Percentiles rank a stretch among this genome's conserved stretches.
Evolutionary conservation across 495 filamentous ascomycete genomes (phyloP).

Genomic region (Baudoinia panamericana): DNA sequence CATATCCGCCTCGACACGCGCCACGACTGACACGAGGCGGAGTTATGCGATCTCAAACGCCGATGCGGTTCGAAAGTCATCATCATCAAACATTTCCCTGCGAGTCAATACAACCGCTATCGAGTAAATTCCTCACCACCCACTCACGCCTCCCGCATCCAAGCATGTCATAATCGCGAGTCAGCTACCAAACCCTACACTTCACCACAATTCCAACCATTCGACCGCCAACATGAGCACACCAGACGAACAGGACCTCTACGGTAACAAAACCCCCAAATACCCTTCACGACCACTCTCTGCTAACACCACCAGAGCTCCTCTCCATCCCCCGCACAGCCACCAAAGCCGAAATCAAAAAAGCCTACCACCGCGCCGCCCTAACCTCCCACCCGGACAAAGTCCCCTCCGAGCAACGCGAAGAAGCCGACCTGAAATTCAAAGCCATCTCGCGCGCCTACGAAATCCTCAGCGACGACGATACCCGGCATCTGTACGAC

Average conservation of each 20-base stretch:
- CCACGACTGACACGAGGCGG: too few relatives aligned
- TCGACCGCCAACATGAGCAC: constrained; percentile 16
- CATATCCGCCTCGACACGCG: too few relatives aligned
- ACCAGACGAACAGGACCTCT: constrained; percentile 49
- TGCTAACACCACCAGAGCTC: constrained; percentile 43
- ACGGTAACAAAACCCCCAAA: constrained; percentile 35
- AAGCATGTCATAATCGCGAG: too few relatives aligned
- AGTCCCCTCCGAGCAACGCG: constrained; percentile 74
- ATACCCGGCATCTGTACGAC: constrained; percentile 84
- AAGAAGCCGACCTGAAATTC: constrained; percentile 75
- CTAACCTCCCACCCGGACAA: constrained; percentile 89
- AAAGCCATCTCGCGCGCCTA: constrained; percentile 86
- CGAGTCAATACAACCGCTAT: too few relatives aligned
- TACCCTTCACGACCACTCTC: background rate
- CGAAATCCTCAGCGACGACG: constrained; percentile 92
- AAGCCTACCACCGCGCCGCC: constrained; percentile 95
- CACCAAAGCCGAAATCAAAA: constrained; percentile 77
- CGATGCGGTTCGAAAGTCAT: too few relatives aligned
- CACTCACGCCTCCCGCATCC: too few relatives aligned
- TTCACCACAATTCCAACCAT: background rate
- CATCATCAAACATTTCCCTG: too few relatives aligned
- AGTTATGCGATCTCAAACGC: too few relatives aligned
- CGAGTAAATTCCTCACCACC: too few relatives aligned
- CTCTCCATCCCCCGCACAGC: constrained; percentile 59
- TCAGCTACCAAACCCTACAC: background rate